phyloP scores from a whole-genome alignment of 2,329 filamentous ascomycete species.

The Ceratocystis papillata region DNA sequence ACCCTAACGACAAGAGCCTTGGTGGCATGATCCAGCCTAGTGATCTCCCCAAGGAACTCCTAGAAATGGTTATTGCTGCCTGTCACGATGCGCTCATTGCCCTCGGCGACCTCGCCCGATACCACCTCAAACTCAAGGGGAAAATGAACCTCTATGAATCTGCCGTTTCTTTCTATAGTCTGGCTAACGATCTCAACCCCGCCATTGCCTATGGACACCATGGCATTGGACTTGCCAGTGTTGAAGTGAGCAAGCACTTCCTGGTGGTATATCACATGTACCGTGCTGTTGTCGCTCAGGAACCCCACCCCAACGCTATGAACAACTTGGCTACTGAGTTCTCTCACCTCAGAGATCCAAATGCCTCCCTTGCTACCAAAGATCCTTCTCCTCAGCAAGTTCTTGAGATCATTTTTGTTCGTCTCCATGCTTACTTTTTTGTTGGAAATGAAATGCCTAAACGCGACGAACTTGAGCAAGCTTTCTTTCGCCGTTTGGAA shows the following conservation, averaged over 20 bases:
- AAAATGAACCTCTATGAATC: conserved; percentile 68
- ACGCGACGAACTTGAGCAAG: conserved; percentile 71
- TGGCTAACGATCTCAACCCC: conserved; percentile 70
- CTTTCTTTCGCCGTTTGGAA: conserved; percentile 68
- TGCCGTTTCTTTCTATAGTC: conserved; percentile 71
- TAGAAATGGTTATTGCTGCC: conserved; percentile 53
- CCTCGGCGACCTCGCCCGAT: conserved; percentile 81
- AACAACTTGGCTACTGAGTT: conserved; percentile 74
- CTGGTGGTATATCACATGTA: conserved; percentile 84
- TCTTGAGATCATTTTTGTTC: conserved; percentile 70
- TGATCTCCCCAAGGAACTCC: conserved; percentile 41
- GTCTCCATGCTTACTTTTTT: conserved; percentile 75
- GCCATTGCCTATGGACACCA: conserved; percentile 74
- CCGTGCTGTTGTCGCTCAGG: conserved; percentile 61
- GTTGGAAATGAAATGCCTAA: conserved; percentile 62
- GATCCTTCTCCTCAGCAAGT: conserved; percentile 42
- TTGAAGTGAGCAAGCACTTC: conserved; percentile 67
- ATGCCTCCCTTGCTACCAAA: conserved; percentile 30
- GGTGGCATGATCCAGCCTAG: conserved; percentile 29
- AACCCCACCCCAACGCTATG: conserved; percentile 63
- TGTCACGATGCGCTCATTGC: conserved; percentile 77
- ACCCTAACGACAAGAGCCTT: conserved; percentile 4
- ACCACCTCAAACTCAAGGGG: conserved; percentile 61
- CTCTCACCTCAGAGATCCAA: conserved; percentile 35
- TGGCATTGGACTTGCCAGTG: conserved; percentile 77